Evolutionary conservation across 2,329 filamentous ascomycete genomes (phyloP).

Genomic region (Thielaviopsis ethacetica): DNA sequence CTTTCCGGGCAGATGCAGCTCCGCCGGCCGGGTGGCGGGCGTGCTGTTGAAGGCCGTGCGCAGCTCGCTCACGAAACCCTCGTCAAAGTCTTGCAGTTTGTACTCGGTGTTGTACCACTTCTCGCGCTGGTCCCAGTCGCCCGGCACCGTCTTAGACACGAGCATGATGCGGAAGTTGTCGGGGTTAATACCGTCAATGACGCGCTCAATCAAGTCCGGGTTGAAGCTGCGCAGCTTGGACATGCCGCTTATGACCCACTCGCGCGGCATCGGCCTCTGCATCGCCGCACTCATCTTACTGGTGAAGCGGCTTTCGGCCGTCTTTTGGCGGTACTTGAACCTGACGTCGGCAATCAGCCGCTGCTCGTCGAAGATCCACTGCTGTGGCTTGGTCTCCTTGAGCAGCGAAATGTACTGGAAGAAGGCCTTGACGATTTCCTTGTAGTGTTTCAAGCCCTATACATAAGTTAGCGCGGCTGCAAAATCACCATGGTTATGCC

Average conservation of each 20-base stretch:
- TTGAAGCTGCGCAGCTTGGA: slow-evolving; percentile 68
- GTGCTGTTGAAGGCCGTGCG: slow-evolving; percentile 43
- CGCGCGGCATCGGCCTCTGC: slow-evolving; percentile 76
- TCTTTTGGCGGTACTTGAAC: slow-evolving; percentile 91
- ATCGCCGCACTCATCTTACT: slow-evolving; percentile 73
- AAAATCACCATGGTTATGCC: no score
- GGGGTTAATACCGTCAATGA: slow-evolving; percentile 56
- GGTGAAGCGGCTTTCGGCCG: slow-evolving; percentile 73
- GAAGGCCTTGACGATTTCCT: slow-evolving; percentile 64
- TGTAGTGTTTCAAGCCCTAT: slow-evolving; percentile 58
- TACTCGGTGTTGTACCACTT: slow-evolving; percentile 98
- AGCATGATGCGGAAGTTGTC: slow-evolving; percentile 82
- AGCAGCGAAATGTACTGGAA: slow-evolving; percentile 89
- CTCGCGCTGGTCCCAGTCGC: slow-evolving; percentile 73
- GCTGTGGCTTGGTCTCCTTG: slow-evolving; percentile 59
- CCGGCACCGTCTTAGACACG: slow-evolving; percentile 69
- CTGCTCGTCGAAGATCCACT: slow-evolving; percentile 92
- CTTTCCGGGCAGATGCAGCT: slow-evolving; percentile 73
- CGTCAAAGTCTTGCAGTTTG: slow-evolving; percentile 61
- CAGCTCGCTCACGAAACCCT: slow-evolving; percentile 57
- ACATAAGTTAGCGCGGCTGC: slow-evolving; percentile 13
- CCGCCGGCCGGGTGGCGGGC: slow-evolving; percentile 42
- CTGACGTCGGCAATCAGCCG: slow-evolving; percentile 82
- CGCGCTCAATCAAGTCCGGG: slow-evolving; percentile 55
- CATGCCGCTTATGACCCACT: slow-evolving; percentile 73